phyloP scores from a whole-genome alignment of 805 yeast species.

The Barnettozyma populi region DNA sequence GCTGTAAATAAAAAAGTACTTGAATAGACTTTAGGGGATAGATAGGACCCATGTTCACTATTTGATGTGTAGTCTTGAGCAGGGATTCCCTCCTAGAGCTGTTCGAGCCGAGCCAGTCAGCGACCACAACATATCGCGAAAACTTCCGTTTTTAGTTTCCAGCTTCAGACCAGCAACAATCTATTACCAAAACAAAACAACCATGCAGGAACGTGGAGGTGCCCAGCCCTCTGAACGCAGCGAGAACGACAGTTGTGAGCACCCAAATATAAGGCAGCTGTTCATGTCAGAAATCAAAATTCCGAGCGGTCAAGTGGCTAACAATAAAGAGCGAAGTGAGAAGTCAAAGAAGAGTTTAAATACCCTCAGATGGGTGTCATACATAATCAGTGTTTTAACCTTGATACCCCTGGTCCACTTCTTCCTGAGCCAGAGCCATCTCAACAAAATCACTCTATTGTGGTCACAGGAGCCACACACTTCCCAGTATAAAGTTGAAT shows the following conservation, averaged over 20 bases:
- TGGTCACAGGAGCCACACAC: neutral
- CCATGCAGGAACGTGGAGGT: neutral
- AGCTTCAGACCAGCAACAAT: neutral
- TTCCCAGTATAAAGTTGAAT: conserved; percentile 2
- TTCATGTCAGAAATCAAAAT: neutral
- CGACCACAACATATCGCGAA: neutral
- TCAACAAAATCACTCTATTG: neutral
- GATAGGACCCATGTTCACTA: no score
- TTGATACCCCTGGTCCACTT: neutral
- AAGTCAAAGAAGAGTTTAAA: neutral
- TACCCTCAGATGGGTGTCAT: neutral
- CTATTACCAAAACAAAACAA: neutral
- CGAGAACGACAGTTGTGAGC: neutral
- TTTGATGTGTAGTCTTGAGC: no score
- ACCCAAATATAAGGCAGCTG: neutral
- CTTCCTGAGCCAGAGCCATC: neutral
- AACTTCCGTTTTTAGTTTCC: neutral
- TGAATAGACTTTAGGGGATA: no score
- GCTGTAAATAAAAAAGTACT: no score
- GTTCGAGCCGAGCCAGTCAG: no score
- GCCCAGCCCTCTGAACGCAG: neutral
- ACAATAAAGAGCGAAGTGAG: neutral
- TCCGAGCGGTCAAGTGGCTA: neutral
- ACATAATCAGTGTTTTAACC: neutral
- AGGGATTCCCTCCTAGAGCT: no score